These are phyloP conservation scores for Amphibolis antarctica DNA, from an alignment of 106 monocot genomes.

Conservation along the genomic window DNA sequence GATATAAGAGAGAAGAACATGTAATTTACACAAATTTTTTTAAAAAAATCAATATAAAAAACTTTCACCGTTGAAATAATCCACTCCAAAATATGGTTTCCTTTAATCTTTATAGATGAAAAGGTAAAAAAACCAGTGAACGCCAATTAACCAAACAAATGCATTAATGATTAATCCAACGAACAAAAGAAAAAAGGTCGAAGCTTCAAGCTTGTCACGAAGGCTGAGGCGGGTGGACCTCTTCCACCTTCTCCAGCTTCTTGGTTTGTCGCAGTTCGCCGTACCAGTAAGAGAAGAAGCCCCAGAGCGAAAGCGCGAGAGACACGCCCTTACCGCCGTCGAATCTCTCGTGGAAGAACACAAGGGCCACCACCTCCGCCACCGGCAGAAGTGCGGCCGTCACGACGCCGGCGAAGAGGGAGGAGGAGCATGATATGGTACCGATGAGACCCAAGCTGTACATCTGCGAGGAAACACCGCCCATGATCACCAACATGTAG, in stretches of 20 bases:
- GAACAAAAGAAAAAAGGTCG: too few species aligned
- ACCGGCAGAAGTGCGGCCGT: conserved; percentile 43
- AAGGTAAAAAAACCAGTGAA: too few species aligned
- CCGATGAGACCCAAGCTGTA: conserved; percentile 53
- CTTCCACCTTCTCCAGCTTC: background rate
- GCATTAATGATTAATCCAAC: too few species aligned
- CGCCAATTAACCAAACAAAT: too few species aligned
- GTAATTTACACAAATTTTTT: too few species aligned
- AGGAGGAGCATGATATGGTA: conserved; percentile 36
- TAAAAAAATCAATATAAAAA: too few species aligned
- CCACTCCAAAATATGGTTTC: too few species aligned
- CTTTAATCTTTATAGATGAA: too few species aligned
- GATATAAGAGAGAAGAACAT: too few species aligned
- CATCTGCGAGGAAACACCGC: conserved; percentile 38
- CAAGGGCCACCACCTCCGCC: conserved; percentile 31
- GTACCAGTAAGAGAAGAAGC: conserved; percentile 20
- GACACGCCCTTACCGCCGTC: conserved; percentile 13
- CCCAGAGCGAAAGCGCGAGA: conserved; percentile 18
- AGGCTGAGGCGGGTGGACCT: too few species aligned
- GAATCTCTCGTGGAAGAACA: conserved; percentile 22
- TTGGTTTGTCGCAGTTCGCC: conserved; percentile 5
- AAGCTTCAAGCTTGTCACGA: too few species aligned
- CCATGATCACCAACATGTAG: conserved; percentile 35
- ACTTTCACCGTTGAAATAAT: too few species aligned
- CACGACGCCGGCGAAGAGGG: conserved; percentile 63